Evolutionary conservation across 2,329 filamentous ascomycete genomes (phyloP).

Genomic region (Sphaceloma murrayae): DNA sequence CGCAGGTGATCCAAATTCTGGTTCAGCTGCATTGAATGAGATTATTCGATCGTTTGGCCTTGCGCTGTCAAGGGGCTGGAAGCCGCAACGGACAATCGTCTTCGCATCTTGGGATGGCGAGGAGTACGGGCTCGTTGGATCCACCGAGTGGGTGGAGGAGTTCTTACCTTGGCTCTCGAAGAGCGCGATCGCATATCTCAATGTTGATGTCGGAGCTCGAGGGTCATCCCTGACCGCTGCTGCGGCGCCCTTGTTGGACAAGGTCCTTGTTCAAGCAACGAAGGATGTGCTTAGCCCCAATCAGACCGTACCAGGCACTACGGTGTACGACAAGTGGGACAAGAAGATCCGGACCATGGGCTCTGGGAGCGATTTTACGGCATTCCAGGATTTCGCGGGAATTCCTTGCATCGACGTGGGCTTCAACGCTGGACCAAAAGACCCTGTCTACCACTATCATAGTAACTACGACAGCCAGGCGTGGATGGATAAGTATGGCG

Average conservation of each 20-base stretch:
- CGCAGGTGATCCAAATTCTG: slow-evolving; percentile 72
- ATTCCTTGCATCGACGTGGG: slow-evolving; percentile 41
- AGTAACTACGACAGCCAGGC: slow-evolving; percentile 74
- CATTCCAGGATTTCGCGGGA: slow-evolving; percentile 45
- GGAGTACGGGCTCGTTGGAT: slow-evolving; percentile 78
- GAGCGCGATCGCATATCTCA: slow-evolving; percentile 71
- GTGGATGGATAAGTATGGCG: slow-evolving; percentile 75
- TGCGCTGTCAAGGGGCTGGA: slow-evolving; percentile 66
- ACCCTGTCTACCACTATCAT: slow-evolving; percentile 65
- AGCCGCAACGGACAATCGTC: slow-evolving; percentile 78
- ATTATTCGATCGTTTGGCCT: slow-evolving; percentile 65
- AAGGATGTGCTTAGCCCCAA: slow-evolving; percentile 55
- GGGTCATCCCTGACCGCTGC: slow-evolving; percentile 55
- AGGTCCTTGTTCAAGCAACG: slow-evolving; percentile 59
- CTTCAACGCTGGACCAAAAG: slow-evolving; percentile 29
- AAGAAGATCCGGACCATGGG: slow-evolving; percentile 48
- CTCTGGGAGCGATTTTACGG: slow-evolving; percentile 43
- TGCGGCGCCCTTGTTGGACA: slow-evolving; percentile 67
- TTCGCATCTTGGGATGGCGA: slow-evolving; percentile 63
- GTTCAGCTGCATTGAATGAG: slow-evolving; percentile 70
- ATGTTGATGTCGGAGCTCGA: slow-evolving; percentile 66
- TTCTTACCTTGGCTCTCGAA: slow-evolving; percentile 69
- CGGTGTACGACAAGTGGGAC: slow-evolving; percentile 54
- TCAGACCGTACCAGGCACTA: slow-evolving; percentile 60
- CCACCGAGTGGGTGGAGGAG: slow-evolving; percentile 89